Base-by-base conservation (phyloP, 2,329 filamentous ascomycete species). In the Nothopassalora personata region DNA sequence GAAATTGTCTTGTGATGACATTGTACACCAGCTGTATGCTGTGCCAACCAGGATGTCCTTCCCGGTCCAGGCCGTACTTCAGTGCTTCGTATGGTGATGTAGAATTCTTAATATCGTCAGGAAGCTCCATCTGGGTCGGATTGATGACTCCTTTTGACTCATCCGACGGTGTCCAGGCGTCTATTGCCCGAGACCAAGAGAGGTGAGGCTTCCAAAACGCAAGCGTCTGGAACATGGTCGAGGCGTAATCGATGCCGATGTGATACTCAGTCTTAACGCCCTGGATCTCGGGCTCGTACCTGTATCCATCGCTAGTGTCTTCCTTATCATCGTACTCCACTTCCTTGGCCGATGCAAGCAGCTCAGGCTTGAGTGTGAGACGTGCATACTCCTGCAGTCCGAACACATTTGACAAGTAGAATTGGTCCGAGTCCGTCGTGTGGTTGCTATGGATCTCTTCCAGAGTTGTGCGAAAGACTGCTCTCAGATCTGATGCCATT, bases 351-450 rank as follows among this genome's bases (percentile, higher is more conserved):
- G 55, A 50, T 49, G 67, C 15, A 61, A 65, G 61, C 59, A 75
- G 34, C 8, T 60, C 57, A 4, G 63, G 60, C 19, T 54, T 55
- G 36, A 57, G 46, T 11, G 45, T 46, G 15, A 60, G 27, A 9
- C 58, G 60, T 11, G 57, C 56, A 54, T 76, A 78, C 66, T 83
- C 81, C 65, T 83, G 81, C 34, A 78, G 74, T n/a, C 78, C 80
- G 54, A 78, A 83, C 48, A 84, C 76, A 55, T 79, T 75, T 3
- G 79, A 74, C 55, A 83, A 75, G n/a, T 77, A 76, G 60, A 75
- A 71, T 63, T 80, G 75, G 63, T 81, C 78, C 27, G 57, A 60
- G 45, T 60, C 57, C 18, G 55, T 58, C 3, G 47, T 52, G 39
- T 65, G 70, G 61, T 70, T 73, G 58, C 59, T 71, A 64, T 66